phyloP scores from a whole-genome alignment of 2,329 filamentous ascomycete genomes.

The Monilinia laxa region DNA sequence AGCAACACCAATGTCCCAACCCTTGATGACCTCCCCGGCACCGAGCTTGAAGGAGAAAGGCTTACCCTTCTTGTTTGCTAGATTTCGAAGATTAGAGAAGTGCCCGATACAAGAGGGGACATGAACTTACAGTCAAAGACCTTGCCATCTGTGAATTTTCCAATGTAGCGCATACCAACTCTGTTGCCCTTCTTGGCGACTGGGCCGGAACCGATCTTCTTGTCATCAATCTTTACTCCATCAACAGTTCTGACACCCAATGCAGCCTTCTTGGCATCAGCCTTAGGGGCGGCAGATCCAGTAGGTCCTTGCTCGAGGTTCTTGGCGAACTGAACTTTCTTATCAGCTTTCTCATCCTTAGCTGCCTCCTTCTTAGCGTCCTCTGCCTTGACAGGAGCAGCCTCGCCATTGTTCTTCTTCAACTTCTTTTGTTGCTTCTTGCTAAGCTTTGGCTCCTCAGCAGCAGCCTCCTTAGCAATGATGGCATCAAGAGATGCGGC shows the following conservation, averaged over 20 bases:
- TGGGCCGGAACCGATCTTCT: constrained; percentile 83
- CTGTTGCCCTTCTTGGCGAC: constrained; percentile 86
- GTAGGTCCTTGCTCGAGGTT: constrained; percentile 97
- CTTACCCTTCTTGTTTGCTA: constrained; percentile 98
- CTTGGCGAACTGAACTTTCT: constrained; percentile 99
- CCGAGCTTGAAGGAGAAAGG: constrained; percentile 96
- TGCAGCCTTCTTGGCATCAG: constrained; percentile 49
- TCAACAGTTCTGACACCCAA: constrained; percentile 75
- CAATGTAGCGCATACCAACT: constrained; percentile 95
- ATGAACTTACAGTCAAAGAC: constrained; percentile 82
- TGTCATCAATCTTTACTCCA: constrained; percentile 92
- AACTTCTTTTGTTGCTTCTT: constrained; percentile 99
- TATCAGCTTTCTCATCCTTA: constrained; percentile 64
- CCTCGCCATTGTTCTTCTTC: constrained; percentile 97
- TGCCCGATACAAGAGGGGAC: background rate
- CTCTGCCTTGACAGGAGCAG: constrained; percentile 61
- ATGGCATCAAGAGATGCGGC: constrained; percentile 74
- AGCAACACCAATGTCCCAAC: constrained; percentile 91
- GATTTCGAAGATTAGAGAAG: constrained; percentile 19
- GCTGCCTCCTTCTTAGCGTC: constrained; percentile 54
- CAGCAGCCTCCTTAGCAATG: constrained; percentile 66
- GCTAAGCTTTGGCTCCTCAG: constrained; percentile 71
- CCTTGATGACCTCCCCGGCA: constrained; percentile 94
- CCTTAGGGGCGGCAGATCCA: constrained; percentile 56
- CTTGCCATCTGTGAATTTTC: constrained; percentile 92